Evolutionary conservation across 768 basidiomycete genomes (phyloP).

Genomic region (Rubroboletus pulcherrimus): DNA sequence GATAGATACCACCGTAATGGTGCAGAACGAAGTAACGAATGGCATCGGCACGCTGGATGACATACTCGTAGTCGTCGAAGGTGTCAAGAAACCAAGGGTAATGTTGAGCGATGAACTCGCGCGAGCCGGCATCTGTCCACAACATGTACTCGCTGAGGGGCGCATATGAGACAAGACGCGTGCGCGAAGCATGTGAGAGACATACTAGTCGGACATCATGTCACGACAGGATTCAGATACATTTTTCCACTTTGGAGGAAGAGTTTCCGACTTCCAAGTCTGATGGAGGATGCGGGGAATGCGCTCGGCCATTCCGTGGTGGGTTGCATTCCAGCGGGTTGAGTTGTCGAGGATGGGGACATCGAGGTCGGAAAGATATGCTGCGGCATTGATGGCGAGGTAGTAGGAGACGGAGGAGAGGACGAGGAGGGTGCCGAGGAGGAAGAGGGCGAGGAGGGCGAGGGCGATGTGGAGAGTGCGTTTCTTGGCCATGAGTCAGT

Average conservation of each 20-base stretch:
- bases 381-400: constrained; percentile 72
- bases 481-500: constrained; percentile 37
- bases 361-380: constrained; percentile 78
- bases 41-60: constrained; percentile 93
- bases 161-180: constrained; percentile 14
- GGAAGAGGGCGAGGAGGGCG: constrained; percentile 65
- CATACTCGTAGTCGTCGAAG: constrained; percentile 87
- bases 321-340: constrained; percentile 61
- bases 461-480: constrained; percentile 46
- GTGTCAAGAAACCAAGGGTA: constrained; percentile 94
- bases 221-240: constrained; percentile 82
- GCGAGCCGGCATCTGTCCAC: constrained; percentile 92
- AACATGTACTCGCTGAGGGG: constrained; percentile 83
- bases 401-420: constrained; percentile 90
- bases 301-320: constrained; percentile 61
- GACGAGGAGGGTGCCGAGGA: constrained; percentile 85
- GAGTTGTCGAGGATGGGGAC: constrained; percentile 55
- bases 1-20: constrained; percentile 91
- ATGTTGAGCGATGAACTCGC: constrained; percentile 81
- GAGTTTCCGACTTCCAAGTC: constrained; percentile 92
- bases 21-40: constrained; percentile 98
- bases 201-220: constrained; percentile 96
- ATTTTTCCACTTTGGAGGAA: constrained; percentile 77
- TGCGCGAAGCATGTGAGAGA: constrained; percentile 19
- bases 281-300: constrained; percentile 95